phyloP scores from a whole-genome alignment of 495 filamentous ascomycete genomes.

The Penicillium pancosmium region DNA sequence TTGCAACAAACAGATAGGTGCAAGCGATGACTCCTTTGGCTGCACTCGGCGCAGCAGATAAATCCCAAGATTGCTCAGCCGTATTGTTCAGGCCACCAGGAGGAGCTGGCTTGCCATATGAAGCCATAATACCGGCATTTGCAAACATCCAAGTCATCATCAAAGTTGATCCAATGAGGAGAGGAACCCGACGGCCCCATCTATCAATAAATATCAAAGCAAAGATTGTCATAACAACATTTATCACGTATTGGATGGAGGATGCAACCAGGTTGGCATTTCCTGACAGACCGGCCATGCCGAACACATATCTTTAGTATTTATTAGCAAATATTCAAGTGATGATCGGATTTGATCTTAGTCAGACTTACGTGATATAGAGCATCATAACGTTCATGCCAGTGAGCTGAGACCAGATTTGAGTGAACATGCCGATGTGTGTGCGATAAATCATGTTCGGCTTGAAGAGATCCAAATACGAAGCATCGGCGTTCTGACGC shows the following conservation, averaged over 20 bases:
- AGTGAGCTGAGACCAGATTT: slow-evolving; percentile 83
- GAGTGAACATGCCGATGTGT: slow-evolving; percentile 73
- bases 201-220: slow-evolving; percentile 61
- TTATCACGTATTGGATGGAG: slow-evolving; percentile 75
- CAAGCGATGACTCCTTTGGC: slow-evolving; percentile 63
- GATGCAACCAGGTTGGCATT: slow-evolving; percentile 62
- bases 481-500: slow-evolving; percentile 60
- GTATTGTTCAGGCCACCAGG: slow-evolving; percentile 43
- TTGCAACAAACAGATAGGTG: slow-evolving; percentile 67
- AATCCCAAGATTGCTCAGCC: slow-evolving; percentile 41
- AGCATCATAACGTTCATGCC: slow-evolving; percentile 90
- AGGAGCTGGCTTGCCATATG: slow-evolving; percentile 54
- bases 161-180: slow-evolving; percentile 64
- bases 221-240: slow-evolving; percentile 55
- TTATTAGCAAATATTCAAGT: background rate
- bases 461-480: slow-evolving; percentile 69
- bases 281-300: slow-evolving; percentile 66
- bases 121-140: slow-evolving; percentile 69
- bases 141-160: slow-evolving; percentile 72
- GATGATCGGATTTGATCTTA: background rate
- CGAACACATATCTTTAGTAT: slow-evolving; percentile 60
- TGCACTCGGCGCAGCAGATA: slow-evolving; percentile 32
- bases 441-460: slow-evolving; percentile 76
- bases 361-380: slow-evolving; percentile 7
- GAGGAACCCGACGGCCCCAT: slow-evolving; percentile 66